phyloP scores from a whole-genome alignment of 495 filamentous ascomycete species.

The Sphaerosporella brunnea region DNA sequence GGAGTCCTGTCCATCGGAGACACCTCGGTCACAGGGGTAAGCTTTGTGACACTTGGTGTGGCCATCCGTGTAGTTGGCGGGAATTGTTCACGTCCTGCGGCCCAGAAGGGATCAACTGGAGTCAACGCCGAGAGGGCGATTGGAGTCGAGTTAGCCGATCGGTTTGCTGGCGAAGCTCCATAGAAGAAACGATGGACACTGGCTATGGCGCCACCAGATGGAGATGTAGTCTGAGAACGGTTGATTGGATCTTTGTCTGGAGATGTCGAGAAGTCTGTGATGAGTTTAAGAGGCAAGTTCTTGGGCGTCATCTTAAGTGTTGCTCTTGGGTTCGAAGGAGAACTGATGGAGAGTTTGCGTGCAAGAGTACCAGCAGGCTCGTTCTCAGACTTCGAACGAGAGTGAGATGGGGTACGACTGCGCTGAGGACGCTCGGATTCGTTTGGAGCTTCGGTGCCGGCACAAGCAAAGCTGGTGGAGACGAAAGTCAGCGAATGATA shows the following conservation, averaged over 20 bases:
- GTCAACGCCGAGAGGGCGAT: constrained; percentile 84
- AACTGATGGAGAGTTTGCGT: constrained; percentile 22
- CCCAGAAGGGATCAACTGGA: constrained; percentile 36
- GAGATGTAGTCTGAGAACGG: constrained; percentile 23
- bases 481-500: constrained; percentile 8
- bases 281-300: constrained; percentile 74
- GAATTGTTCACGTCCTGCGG: constrained; percentile 19
- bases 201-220: constrained; percentile 14
- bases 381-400: constrained; percentile 22
- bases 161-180: constrained; percentile 50
- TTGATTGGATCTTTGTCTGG: constrained; percentile 20
- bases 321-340: constrained; percentile 21
- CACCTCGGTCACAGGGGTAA: constrained; percentile 75
- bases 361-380: constrained; percentile 10
- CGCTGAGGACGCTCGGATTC: constrained; percentile 3
- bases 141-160: constrained; percentile 46
- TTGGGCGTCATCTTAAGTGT: constrained; percentile 37
- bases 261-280: constrained; percentile 51
- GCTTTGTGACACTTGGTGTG: constrained; percentile 46
- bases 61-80: constrained; percentile 43
- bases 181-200: constrained; percentile 40
- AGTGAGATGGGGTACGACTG: constrained; percentile 15
- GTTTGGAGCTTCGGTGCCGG: constrained; percentile 47
- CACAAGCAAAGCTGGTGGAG: constrained; percentile 49
- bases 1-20: constrained; percentile 39